These are phyloP conservation scores for Aeminium ludgeri DNA, from an alignment of 495 filamentous ascomycete genomes.

Conservation along the genomic window DNA sequence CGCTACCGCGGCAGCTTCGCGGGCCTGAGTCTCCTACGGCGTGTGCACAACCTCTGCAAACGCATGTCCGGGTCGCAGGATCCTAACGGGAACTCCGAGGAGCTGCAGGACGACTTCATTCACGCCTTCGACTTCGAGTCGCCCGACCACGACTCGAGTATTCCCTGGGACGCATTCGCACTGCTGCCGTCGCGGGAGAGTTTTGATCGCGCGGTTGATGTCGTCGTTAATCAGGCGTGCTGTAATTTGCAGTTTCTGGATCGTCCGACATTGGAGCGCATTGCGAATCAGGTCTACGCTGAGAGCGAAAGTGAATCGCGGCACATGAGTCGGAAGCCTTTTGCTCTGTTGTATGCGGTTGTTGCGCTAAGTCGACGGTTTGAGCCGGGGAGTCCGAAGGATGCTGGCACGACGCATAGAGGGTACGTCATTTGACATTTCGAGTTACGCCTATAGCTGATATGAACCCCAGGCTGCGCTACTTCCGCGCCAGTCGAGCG, in stretches of 20 bases:
- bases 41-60: conserved; percentile 9
- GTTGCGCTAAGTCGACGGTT: conserved; percentile 5
- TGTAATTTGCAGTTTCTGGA: conserved; percentile 14
- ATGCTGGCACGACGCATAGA: not conserved
- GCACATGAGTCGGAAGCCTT: conserved; percentile 2
- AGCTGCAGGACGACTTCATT: conserved; percentile 2
- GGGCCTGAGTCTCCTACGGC: conserved; percentile 7
- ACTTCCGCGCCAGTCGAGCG: conserved; percentile 7
- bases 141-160: conserved; percentile 1
- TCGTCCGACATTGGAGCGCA: not conserved
- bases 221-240: conserved; percentile 6
- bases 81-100: not conserved
- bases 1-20: conserved; percentile 3
- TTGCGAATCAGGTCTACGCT: conserved; percentile 4
- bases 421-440: not conserved
- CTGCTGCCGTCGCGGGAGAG: conserved; percentile 2
- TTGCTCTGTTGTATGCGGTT: conserved; percentile 9
- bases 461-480: conserved; percentile 3
- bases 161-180: conserved; percentile 9
- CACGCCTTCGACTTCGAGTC: conserved; percentile 7
- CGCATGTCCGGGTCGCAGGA: conserved; percentile 1
- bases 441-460: not conserved
- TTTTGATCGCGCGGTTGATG: conserved; percentile 5
- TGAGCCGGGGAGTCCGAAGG: not conserved
- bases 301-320: not conserved